Conservation (phyloP, 768 basidiomycete species). For the Collybia sordida region DNA sequence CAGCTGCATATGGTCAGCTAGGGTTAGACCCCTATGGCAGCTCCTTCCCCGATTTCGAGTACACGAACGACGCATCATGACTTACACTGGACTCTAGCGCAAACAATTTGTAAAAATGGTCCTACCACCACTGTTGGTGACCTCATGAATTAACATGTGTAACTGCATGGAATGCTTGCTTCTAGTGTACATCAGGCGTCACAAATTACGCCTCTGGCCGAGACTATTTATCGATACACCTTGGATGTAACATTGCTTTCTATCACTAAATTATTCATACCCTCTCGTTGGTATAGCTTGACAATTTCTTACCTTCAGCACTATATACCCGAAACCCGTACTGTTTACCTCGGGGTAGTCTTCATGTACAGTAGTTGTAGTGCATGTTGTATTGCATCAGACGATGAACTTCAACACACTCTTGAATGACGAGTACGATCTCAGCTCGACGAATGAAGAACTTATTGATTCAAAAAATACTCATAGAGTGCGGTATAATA, state of each 20-base stretch:
- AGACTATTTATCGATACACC: background rate
- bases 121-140: background rate
- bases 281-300: background rate
- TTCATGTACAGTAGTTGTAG: background rate
- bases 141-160: background rate
- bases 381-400: background rate
- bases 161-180: background rate
- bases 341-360: background rate
- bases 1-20: constrained; percentile 56
- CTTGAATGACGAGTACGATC: too few species aligned
- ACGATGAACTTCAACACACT: background rate
- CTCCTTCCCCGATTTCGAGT: constrained; percentile 80
- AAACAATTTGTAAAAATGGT: background rate
- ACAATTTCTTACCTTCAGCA: background rate
- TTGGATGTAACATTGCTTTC: constrained; percentile 3
- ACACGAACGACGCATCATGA: constrained; percentile 37
- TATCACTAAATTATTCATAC: constrained; percentile 5
- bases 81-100: background rate
- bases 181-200: background rate
- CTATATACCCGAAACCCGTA: background rate
- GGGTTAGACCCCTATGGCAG: constrained; percentile 62
- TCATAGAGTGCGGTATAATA: too few species aligned
- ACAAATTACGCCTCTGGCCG: background rate
- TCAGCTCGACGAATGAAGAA: too few species aligned
- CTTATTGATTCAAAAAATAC: too few species aligned